Evolutionary conservation across 2,329 filamentous ascomycete species (phyloP), one percentile per base, ranked within the genome.

Genomic region (Aureobasidium uvarum): DNA sequence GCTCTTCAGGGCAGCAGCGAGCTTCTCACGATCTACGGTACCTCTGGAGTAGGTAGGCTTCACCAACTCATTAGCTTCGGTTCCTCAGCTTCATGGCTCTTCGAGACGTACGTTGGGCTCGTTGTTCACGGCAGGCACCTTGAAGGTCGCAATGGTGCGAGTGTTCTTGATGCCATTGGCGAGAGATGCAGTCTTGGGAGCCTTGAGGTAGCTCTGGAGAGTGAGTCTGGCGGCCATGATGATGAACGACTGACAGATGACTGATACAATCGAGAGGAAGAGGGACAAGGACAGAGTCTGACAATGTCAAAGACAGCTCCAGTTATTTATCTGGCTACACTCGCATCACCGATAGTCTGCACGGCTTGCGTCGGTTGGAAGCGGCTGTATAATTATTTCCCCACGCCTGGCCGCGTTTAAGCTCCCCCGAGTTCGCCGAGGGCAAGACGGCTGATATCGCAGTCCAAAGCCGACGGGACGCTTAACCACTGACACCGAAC

Each of bases 31-130:
- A 75, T 96, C 90, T 28, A 86, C 78, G 1, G 93, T 95, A 67
- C 88, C 91, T 77, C 95, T 95, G 69, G 84, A 83, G 76, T 96
- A 99, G 78, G 94, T 89, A 81, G 96, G 90, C 92, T 97, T 71
- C 65, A 18, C 7, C 8, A 8, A 23, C 20, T 60, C 13, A 68
- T 64, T 18, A 62, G 52, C 23, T 28, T 8, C 38, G 31, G 25
- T 25, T 7, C 5, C 18, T 14, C 39, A 45, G 1, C 8, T 54
- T 46, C 16, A 62, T 66, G 18, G 33, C 50, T 36, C 31, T 39
- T 46, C 62, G 38, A 33, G 63, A 64, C 91, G 77, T 79, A 96
- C 93, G 77, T 97, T 99, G n/a, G 92, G 92, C 81, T 99, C 95
- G 76, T 99, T 99, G 75, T 86, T 82, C 72, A 97, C 86, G 69